Evolutionary conservation across 495 filamentous ascomycete genomes (phyloP).

Genomic region (Astrothelium subdiscretum): DNA sequence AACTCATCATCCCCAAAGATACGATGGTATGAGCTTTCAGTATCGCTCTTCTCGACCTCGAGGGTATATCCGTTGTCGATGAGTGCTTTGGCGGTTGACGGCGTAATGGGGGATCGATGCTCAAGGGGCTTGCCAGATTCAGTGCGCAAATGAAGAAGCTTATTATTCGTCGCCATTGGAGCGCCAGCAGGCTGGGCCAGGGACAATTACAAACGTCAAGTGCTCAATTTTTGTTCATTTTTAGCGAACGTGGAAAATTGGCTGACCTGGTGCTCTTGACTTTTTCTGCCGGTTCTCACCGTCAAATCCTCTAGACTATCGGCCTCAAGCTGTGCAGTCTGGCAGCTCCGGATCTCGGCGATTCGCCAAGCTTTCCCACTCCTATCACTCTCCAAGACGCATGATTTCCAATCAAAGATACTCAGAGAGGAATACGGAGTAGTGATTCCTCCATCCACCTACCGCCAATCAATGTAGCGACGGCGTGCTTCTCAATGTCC

Average conservation of each 20-base stretch:
- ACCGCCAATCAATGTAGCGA: too few relatives aligned
- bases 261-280: neutral
- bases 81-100: conserved; percentile 63
- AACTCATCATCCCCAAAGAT: conserved; percentile 75
- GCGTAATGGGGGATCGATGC: conserved; percentile 38
- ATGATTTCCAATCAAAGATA: neutral
- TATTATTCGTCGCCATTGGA: neutral
- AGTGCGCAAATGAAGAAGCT: neutral
- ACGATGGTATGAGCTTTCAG: conserved; percentile 31
- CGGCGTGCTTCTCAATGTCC: too few relatives aligned
- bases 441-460: too few relatives aligned
- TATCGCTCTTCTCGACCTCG: conserved; percentile 66
- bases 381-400: neutral
- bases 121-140: conserved; percentile 15
- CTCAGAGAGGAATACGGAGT: too few relatives aligned
- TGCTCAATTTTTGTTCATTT: neutral
- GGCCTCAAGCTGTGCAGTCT: too few relatives aligned
- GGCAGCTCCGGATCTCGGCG: too few relatives aligned
- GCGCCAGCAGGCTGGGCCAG: neutral
- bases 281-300: neutral
- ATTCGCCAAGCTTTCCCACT: neutral
- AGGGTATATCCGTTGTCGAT: conserved; percentile 69
- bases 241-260: neutral
- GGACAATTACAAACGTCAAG: neutral
- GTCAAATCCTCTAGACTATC: too few relatives aligned